phyloP scores from a whole-genome alignment of 2,329 filamentous ascomycete species.

The Sphaerulina musiva region DNA sequence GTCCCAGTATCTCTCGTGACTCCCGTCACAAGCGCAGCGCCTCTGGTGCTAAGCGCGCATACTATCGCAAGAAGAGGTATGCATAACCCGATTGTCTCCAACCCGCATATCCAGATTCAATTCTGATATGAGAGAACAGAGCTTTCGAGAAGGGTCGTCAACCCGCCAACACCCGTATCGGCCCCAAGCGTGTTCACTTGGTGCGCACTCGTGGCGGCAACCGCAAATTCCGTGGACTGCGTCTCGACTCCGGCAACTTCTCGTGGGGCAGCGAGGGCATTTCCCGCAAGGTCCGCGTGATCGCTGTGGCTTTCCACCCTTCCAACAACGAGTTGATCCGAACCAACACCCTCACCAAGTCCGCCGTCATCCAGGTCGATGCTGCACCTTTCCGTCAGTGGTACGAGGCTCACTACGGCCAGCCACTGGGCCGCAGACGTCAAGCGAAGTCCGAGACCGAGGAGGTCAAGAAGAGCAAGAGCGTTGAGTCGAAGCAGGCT shows the following conservation, averaged over 20 bases:
- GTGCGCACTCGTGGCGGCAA: constrained; percentile 97
- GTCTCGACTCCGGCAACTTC: constrained; percentile 98
- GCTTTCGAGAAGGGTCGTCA: constrained; percentile 99
- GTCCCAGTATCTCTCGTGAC: constrained; percentile 89
- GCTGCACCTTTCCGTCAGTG: constrained; percentile 98
- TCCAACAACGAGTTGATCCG: constrained; percentile 99
- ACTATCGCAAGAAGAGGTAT: constrained; percentile 55
- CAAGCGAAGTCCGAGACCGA: constrained; percentile 61
- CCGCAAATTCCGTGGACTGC: constrained; percentile 98
- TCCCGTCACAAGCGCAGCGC: constrained; percentile 99
- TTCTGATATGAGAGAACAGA: constrained; percentile 62
- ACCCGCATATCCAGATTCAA: constrained; percentile 58
- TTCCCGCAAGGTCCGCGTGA: constrained; percentile 98
- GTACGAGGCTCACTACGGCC: constrained; percentile 99
- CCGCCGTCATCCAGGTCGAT: constrained; percentile 97
- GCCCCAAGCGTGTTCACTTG: constrained; percentile 90
- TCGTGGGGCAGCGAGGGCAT: constrained; percentile 97
- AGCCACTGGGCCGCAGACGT: constrained; percentile 80
- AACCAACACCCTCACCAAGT: constrained; percentile 99
- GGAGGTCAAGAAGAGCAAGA: constrained; percentile 86
- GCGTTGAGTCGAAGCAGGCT: constrained; percentile 93
- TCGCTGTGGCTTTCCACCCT: constrained; percentile 96
- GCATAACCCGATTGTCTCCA: constrained; percentile 48
- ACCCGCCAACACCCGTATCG: constrained; percentile 99
- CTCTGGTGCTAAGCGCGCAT: constrained; percentile 80